Evolutionary conservation across 768 basidiomycete genomes (phyloP).

Genomic region (Suillus discolor): DNA sequence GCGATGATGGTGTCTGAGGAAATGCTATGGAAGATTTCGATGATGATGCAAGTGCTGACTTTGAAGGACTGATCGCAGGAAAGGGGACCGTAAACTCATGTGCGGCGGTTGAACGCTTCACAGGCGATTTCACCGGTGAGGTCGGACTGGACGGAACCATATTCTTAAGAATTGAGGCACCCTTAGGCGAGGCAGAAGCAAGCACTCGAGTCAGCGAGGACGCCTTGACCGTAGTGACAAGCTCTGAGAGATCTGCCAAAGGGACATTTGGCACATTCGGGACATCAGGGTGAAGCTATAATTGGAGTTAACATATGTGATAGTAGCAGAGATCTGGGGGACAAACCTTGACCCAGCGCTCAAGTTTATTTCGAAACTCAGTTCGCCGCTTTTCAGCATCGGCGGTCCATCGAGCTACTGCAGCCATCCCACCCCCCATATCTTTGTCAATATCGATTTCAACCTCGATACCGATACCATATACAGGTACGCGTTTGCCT

Average conservation of each 20-base stretch:
- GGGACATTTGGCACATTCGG: conserved; percentile 59
- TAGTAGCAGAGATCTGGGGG: conserved; percentile 4
- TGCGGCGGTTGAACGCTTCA: conserved; percentile 16
- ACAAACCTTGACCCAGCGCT: conserved; percentile 62
- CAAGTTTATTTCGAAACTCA: conserved; percentile 60
- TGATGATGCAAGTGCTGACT: conserved; percentile 40
- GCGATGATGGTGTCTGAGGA: conserved; percentile 66
- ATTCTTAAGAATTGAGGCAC: conserved; percentile 33
- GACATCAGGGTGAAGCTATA: conserved; percentile 53
- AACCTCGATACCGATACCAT: conserved; percentile 86
- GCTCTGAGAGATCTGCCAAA: conserved; percentile 62
- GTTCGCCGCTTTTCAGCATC: conserved; percentile 61
- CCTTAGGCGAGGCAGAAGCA: conserved; percentile 76
- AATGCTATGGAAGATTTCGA: conserved; percentile 53
- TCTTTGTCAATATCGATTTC: conserved; percentile 84
- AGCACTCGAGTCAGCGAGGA: conserved; percentile 72
- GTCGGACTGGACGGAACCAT: conserved; percentile 32
- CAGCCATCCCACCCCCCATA: conserved; percentile 83
- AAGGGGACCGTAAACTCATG: conserved; percentile 41
- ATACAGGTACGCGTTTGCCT: conserved; percentile 72
- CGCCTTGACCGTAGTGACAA: conserved; percentile 53
- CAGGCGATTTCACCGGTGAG: conserved; percentile 43
- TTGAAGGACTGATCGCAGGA: conserved; percentile 40
- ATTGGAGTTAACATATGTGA: conserved; percentile 14
- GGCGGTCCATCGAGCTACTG: conserved; percentile 86